Evolutionary conservation across 2,329 filamentous ascomycete genomes (phyloP), one percentile per base, ranked within the genome.

Genomic region (Xylariaceae sp.): DNA sequence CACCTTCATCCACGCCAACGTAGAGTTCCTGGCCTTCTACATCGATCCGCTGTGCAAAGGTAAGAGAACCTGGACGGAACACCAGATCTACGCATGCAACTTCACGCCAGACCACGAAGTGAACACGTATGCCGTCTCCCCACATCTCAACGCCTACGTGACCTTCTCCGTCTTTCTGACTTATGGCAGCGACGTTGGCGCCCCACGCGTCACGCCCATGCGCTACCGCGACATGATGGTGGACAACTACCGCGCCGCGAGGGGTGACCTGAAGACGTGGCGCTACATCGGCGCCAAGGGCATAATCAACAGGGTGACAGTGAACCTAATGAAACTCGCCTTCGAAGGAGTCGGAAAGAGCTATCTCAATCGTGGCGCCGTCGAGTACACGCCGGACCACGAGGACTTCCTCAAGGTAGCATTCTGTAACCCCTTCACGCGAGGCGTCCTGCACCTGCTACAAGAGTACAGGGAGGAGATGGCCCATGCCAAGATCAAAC

Each of bases 151-250:
- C 1, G 55, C 58, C 10, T 64, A 66, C 37, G 13, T 65, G 5
- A 64, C 59, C 11, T 1, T 41, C 2, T 30, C 4, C 11, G 51
- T 57, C 13, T 49, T 41, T 11, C 45, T 63, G 10, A 55, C 51
- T 2, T 2, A n/a, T 0, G 52, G n/a, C 8, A 52, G 57, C 2
- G 10, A 37, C 0, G 13, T 51, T n/a, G 56, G 41, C 11, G 37
- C 47, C 9, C 1, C n/a, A 4, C 55, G 64, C 23, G 1, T 48
- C 1, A 60, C 61, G 1, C 23, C 17, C 0, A 66, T 65, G 64
- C 48, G 47, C 1, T 54, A 62, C 45, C 57, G 54, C 1, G 59
- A 66, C 23, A 64, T 65, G 54, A 55, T 65, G 53, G 53, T 65
- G 4, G 61, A 62, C 39, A 65, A 58, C 45, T 60, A 62, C 30